phyloP scores from a whole-genome alignment of 768 basidiomycete species.

The Austroboletus festivus region DNA sequence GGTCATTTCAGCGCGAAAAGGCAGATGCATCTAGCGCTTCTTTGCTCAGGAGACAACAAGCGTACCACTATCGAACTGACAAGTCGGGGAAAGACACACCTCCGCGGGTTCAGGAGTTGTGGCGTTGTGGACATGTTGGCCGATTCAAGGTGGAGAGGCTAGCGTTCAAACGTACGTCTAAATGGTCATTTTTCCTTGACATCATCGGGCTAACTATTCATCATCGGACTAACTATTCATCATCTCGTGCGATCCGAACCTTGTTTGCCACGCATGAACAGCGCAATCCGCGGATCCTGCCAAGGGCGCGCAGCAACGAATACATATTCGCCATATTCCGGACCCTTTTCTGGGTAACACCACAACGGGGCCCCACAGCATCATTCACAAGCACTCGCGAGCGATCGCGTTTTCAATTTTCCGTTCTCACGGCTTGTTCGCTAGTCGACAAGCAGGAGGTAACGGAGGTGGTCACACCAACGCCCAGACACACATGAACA shows the following conservation, averaged over 20 bases:
- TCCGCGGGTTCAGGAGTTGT: slow-evolving; percentile 50
- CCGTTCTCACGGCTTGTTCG: slow-evolving; percentile 47
- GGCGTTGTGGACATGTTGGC: slow-evolving; percentile 63
- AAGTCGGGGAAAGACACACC: slow-evolving; percentile 17
- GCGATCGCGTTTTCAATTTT: slow-evolving; percentile 77
- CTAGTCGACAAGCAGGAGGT: slow-evolving; percentile 14
- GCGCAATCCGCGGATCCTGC: slow-evolving; percentile 43
- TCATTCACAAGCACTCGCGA: slow-evolving; percentile 81
- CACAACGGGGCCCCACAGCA: slow-evolving; percentile 55
- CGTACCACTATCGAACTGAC: slow-evolving; percentile 12
- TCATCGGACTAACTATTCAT: too few species aligned
- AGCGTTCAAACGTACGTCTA: slow-evolving; percentile 35
- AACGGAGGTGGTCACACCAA: slow-evolving; percentile 3
- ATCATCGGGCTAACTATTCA: background rate
- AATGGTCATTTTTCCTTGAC: slow-evolving; percentile 17
- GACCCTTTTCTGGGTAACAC: slow-evolving; percentile 45
- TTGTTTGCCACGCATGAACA: slow-evolving; percentile 12
- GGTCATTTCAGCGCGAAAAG: slow-evolving; percentile 59
- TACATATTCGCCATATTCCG: slow-evolving; percentile 56
- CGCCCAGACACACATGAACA: slow-evolving; percentile 24
- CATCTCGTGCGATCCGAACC: background rate
- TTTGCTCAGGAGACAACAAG: slow-evolving; percentile 23
- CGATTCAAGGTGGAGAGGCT: slow-evolving; percentile 57
- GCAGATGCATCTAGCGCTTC: slow-evolving; percentile 33
- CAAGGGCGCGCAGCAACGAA: slow-evolving; percentile 65